Evolutionary conservation across 768 basidiomycete species (phyloP).

Genomic region (Albatrellus ellisii): DNA sequence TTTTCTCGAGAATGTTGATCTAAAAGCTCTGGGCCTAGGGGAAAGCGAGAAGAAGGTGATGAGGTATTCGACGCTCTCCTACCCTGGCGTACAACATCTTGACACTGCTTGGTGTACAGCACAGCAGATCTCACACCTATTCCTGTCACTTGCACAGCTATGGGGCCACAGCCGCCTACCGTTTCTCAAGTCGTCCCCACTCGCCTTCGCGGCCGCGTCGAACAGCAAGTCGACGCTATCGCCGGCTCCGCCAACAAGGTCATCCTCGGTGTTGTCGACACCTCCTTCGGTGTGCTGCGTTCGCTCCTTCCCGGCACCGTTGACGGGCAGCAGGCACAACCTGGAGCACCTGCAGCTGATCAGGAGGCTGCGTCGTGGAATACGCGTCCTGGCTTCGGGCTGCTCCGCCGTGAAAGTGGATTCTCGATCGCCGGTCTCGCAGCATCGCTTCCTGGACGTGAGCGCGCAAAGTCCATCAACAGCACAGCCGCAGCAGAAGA

Average conservation of each 20-base stretch:
- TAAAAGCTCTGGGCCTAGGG: constrained; percentile 52
- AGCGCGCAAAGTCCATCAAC: constrained; percentile 21
- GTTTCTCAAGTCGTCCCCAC: constrained; percentile 33
- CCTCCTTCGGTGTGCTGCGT: constrained; percentile 78
- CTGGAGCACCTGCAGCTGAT: constrained; percentile 5
- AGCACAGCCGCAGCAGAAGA: constrained; percentile 20
- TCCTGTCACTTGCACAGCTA: constrained; percentile 44
- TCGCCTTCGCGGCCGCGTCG: constrained; percentile 60
- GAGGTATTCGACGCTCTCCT: constrained; percentile 30
- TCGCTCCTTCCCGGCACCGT: constrained; percentile 48
- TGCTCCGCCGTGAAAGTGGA: constrained; percentile 60
- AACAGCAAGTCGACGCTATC: constrained; percentile 67
- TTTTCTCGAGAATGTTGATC: constrained; percentile 90
- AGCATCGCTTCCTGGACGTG: constrained; percentile 46
- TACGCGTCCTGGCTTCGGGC: constrained; percentile 43
- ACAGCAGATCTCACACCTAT: constrained; percentile 76
- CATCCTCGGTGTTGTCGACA: constrained; percentile 76
- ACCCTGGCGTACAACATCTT: background rate
- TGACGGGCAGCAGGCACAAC: constrained; percentile 13
- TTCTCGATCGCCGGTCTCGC: constrained; percentile 76
- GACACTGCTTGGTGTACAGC: constrained; percentile 24
- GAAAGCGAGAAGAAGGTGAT: constrained; percentile 42
- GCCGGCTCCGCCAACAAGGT: constrained; percentile 74
- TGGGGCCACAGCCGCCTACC: constrained; percentile 27
- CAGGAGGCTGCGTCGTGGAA: constrained; percentile 28